Evolutionary conservation across 768 basidiomycete species (phyloP), one percentile per base, ranked within the genome.

Genomic region (Cantharellus cinnabarinus): DNA sequence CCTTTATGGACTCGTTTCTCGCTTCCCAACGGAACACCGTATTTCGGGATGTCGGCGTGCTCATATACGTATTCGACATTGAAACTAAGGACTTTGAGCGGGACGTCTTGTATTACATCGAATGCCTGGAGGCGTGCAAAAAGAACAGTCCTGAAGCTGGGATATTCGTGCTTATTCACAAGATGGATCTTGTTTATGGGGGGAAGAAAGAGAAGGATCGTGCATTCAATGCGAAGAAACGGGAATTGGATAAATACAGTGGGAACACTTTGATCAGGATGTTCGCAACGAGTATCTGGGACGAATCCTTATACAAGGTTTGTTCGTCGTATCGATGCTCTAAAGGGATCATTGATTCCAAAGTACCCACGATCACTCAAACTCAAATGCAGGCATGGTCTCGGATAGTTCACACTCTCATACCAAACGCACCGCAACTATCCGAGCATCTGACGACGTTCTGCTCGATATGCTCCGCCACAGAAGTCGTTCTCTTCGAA

Each of bases 1-100:
- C 90, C 10, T 98, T 95, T 75, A 91, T 98, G 82, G 93, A 97
- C 70, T 85, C 86, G 38, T 98, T 97, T 71, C 83, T 99, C 60
- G 83, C 84, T 41, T 79, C 84, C 0, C 90, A 97, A 68, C 83
- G 89, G 61, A 77, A 83, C n/a, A 91, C 85, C 41, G 94, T 97
- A 64, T 99, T 99, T 73, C 82, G 86, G 65, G 88, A 97, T 67
- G 95, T 97, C 59, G 90, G 89, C 37, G 89, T 98, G 60, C 79
- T 98, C 71, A 98, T 99, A 66, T 99, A 99, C 71, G 95, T 99
- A 5, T 98, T 99, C 63, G 95, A 98, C 68, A 84, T 91, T 58
- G 91, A 90, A 65, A 81, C 83, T 48, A 78, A 81, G 44, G 89
- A 93, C 67, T 81, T 82, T 76, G 69, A 72, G 54, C 70, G 70